These are phyloP conservation scores for Thielaviopsis populi DNA, from an alignment of 2,329 filamentous ascomycete species.

Conservation along the genomic window DNA sequence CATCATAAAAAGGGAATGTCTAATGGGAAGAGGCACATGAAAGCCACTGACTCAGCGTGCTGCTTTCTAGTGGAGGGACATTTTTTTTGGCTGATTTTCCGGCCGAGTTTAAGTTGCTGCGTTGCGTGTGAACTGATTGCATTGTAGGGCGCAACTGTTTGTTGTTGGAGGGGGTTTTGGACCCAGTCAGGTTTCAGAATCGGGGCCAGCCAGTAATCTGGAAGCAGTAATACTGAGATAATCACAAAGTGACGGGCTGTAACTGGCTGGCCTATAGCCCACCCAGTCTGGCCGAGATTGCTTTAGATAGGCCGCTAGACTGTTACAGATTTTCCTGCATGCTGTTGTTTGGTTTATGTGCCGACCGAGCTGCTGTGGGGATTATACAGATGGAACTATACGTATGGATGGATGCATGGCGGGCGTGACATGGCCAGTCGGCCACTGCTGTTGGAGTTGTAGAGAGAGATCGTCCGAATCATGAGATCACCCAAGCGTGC, in stretches of 20 bases:
- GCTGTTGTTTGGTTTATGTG: background rate
- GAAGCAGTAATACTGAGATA: background rate
- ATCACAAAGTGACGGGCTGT: background rate
- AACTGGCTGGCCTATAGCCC: background rate
- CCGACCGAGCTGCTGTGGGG: background rate
- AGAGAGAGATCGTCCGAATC: too few relatives aligned
- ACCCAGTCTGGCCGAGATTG: background rate
- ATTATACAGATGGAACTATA: background rate
- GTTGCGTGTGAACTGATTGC: background rate
- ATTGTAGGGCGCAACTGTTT: background rate
- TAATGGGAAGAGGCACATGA: background rate
- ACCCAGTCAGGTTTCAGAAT: background rate
- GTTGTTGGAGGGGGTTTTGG: background rate
- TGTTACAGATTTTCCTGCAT: background rate
- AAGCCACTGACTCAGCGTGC: background rate
- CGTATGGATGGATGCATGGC: too few relatives aligned
- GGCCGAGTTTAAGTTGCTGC: background rate
- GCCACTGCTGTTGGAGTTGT: background rate
- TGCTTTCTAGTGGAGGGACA: background rate
- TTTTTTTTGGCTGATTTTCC: background rate
- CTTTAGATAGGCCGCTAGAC: background rate
- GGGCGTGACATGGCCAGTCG: background rate
- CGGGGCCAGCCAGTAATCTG: background rate
- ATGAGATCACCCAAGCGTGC: too few relatives aligned
- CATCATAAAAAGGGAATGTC: background rate